These are phyloP conservation scores for Cnidoscolus chayamansa DNA, from an alignment of 441 rosid species.

Conservation along the genomic window DNA sequence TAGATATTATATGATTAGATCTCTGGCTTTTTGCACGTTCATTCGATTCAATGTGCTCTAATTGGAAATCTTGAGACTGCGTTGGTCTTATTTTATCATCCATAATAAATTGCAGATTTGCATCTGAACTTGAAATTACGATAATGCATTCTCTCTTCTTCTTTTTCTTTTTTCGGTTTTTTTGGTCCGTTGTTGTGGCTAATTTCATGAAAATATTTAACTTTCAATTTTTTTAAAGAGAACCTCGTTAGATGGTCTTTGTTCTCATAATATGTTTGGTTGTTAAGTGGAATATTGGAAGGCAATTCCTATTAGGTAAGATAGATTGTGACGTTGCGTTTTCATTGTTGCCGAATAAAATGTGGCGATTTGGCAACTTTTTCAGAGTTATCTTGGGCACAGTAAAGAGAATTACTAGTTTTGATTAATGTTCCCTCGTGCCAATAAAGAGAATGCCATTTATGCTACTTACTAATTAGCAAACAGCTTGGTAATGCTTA, in stretches of 20 bases:
- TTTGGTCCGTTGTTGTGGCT: not conserved
- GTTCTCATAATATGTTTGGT: not conserved
- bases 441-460: not conserved
- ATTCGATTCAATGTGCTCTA: not conserved
- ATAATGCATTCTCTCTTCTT: not conserved
- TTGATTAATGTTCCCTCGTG: not conserved
- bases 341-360: not conserved
- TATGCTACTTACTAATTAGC: not conserved
- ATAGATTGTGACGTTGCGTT: not conserved
- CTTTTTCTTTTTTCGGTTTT: not conserved
- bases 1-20: not conserved
- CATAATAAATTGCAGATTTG: not conserved
- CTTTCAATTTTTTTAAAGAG: too few relatives aligned
- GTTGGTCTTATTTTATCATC: not conserved
- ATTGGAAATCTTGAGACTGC: not conserved
- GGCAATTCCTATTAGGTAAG: not conserved
- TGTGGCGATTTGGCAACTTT: not conserved
- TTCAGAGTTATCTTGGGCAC: not conserved
- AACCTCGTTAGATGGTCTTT: too few relatives aligned
- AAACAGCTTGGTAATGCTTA: not conserved
- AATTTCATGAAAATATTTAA: not conserved
- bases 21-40: not conserved
- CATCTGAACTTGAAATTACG: not conserved
- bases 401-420: not conserved
- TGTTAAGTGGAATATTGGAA: conserved; percentile 5